Evolutionary conservation across 2,329 filamentous ascomycete species (phyloP).

Genomic region (Helicocarpus griseus): DNA sequence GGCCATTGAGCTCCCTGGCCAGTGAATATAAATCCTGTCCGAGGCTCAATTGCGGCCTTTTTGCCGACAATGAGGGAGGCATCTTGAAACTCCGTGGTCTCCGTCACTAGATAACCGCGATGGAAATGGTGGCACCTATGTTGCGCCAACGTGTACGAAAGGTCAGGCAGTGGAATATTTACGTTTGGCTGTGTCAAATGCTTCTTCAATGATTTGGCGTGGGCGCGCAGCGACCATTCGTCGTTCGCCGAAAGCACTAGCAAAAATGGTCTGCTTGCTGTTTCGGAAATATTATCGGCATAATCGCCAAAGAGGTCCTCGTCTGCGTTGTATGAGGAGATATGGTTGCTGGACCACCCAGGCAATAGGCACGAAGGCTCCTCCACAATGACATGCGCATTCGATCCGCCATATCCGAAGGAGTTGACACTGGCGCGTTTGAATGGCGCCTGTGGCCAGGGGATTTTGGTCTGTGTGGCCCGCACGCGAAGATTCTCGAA

Average conservation of each 20-base stretch:
- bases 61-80: background rate
- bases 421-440: slow-evolving; percentile 14
- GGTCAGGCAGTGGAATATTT: slow-evolving; percentile 7
- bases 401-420: slow-evolving; percentile 14
- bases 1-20: slow-evolving; percentile 17
- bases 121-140: slow-evolving; percentile 9
- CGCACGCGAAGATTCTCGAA: slow-evolving; percentile 7
- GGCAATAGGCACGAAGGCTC: background rate
- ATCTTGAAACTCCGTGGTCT: background rate
- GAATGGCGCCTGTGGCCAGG: slow-evolving; percentile 16
- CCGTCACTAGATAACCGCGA: slow-evolving; percentile 9
- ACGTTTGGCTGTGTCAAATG: slow-evolving; percentile 16
- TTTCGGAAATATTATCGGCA: slow-evolving; percentile 3
- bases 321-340: slow-evolving; percentile 4
- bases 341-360: background rate
- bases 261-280: background rate
- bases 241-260: slow-evolving; percentile 14
- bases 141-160: slow-evolving; percentile 13
- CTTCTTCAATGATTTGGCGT: slow-evolving; percentile 12
- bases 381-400: slow-evolving; percentile 10
- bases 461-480: slow-evolving; percentile 8
- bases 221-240: slow-evolving; percentile 12
- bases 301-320: slow-evolving; percentile 1
- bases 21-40: slow-evolving; percentile 13
- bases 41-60: background rate